Evolutionary conservation across 257 asterid genomes (phyloP), one percentile per base, ranked within the genome.

Genomic region (Ligustrum vulgare): DNA sequence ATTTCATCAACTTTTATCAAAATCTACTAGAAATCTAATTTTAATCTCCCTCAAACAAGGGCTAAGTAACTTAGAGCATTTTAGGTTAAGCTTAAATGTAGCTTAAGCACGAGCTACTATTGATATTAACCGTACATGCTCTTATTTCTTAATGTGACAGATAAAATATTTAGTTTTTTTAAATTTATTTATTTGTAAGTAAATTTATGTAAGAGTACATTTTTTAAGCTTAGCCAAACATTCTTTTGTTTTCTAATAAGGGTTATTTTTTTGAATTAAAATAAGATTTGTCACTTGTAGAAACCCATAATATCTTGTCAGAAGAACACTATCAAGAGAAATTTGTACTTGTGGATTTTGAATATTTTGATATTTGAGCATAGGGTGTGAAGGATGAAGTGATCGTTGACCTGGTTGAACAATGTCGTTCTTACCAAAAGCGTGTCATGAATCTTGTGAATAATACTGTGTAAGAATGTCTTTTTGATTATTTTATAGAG

Each of bases 391-490:
- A 91, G 84, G 96, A 91, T 15, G 99, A 95, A 80, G 79, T 95
- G 76, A 93, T 95, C 71, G 93, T 90, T 64, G 98, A 95, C 91
- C 89, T 95, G 80, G 96, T 91, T 73, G 99, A 90, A 20, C 99
- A 95, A 85, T 95, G 98, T 60, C 96, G 87, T 41, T 86, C 96
- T 4, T 95, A 87, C 87, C 97, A 95, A 83, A 93, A 80, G 72
- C 98, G 97, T n/a, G 98, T 93, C 86, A 89, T 90, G 91, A 51
- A 87, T 86, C 99, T 95, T 71, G 97, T 95, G 82, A 93, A 93
- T 77, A 89, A 86, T 77, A 86, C 99, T 73, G 80, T 16, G 99
- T 95, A 91, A 88, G 96, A 62, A 79, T 41, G 67, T 5, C 58
- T 16, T 23, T 64, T 72, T 56, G 39, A 73, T 36, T 77, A 28